Evolutionary conservation across 2,329 filamentous ascomycete species (phyloP), one percentile per base, ranked within the genome.

Genomic region (Dissoconium aciculare): DNA sequence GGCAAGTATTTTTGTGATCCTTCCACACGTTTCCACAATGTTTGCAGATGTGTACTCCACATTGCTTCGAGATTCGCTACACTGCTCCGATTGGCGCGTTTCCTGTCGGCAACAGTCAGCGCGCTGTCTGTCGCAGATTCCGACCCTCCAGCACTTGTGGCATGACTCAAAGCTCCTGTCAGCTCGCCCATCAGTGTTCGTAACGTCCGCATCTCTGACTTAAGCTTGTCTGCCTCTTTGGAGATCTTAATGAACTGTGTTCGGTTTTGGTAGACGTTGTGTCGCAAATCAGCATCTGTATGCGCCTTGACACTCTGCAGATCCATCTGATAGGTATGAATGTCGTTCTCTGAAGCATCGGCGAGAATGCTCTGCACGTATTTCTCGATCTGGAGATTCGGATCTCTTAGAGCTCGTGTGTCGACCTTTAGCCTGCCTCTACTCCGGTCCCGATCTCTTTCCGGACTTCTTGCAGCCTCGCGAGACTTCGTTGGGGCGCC

Each of bases 171-270:
- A 1, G 60, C 60, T 2, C 48, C 51, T 3, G 62, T 95, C 34
- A 98, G 67, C 42, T 98, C 89, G 2, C 83, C 76, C 78, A 98
- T 94, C 31, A 95, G 67, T 41, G 82, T 82, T 26, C 81, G 74
- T 17, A 98, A 69, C 5, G 81, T 81, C 31, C 82, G 73, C 89
- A 98, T 95, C 55, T 98, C 89, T 33, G 74, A 73, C 59, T 95
- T 95, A 35, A 98, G 71, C 60, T 93, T 94, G 58, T 98, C 89
- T 2, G 91, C 89, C 60, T 98, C 89, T 58, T 95, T 94, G 53
- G 85, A 94, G 56, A 98, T 95, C 57, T 92, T 92, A 64, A 98
- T 95, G 52, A 98, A 98, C 50, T 95, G 89, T 0, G 83, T 92
- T 28, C 89, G 75, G 56, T 98, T 98, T 55, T 94, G 85, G 57